Percentiles rank a stretch among this genome's conserved stretches.
Conservation (phyloP, 176 grass and related monocot species). For the Musa troglodytarum region DNA sequence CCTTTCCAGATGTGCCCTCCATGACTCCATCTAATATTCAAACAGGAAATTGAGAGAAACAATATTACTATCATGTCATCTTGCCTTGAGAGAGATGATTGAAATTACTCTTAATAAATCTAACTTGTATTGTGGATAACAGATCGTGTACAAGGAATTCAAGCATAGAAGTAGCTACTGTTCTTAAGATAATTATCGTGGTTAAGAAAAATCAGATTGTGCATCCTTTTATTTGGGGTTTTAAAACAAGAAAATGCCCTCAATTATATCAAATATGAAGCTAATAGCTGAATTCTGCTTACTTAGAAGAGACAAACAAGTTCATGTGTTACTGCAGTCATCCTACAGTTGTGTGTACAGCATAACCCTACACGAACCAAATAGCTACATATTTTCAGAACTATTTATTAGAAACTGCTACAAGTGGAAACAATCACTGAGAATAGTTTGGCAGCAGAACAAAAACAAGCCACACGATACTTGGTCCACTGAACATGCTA, state of each 20-base stretch:
- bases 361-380: too few species aligned
- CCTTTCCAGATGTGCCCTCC: conserved; percentile 22
- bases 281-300: neutral
- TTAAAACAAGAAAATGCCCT: neutral
- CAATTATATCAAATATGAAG: neutral
- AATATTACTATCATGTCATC: neutral
- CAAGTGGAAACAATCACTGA: too few species aligned
- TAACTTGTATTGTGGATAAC: neutral
- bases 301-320: too few species aligned
- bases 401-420: too few species aligned
- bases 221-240: neutral
- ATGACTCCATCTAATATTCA: conserved; percentile 15
- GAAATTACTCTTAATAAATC: neutral
- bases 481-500: too few species aligned
- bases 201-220: neutral
- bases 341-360: too few species aligned
- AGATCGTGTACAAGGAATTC: too few species aligned
- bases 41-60: neutral
- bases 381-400: too few species aligned
- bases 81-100: neutral
- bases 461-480: too few species aligned
- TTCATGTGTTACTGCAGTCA: too few species aligned
- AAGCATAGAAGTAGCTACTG: too few species aligned
- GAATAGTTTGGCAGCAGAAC: too few species aligned
- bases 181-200: neutral